Percentiles rank a stretch among this genome's conserved stretches.
Evolutionary conservation across 1,284 basidiomycete genomes (phyloP).

Genomic region (Tetrapyrgos nigripes): DNA sequence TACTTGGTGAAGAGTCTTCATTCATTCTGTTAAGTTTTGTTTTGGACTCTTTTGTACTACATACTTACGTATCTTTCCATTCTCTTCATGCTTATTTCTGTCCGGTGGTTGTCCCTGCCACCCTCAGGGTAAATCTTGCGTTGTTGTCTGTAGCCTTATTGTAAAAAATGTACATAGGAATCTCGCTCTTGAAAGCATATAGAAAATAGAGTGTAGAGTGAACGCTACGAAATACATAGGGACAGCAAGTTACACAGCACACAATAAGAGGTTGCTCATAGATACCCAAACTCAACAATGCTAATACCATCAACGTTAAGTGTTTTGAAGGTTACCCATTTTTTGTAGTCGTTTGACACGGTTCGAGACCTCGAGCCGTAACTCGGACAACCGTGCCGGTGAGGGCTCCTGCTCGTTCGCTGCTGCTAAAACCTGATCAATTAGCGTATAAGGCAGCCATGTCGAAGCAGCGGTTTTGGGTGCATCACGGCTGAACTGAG

Average conservation of each 20-base stretch:
- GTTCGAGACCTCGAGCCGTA: slow-evolving; percentile 63
- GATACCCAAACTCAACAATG: not conserved
- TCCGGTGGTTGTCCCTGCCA: too few species aligned
- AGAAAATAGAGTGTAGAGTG: not conserved
- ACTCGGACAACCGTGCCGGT: slow-evolving; percentile 48
- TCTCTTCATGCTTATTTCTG: too few species aligned
- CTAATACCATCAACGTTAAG: not conserved
- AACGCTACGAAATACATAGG: slow-evolving; percentile 3
- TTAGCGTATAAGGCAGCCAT: slow-evolving; percentile 85
- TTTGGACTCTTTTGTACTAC: slow-evolving; percentile 5
- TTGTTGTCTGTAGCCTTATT: slow-evolving; percentile 8
- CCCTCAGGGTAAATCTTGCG: not conserved
- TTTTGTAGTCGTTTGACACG: slow-evolving; percentile 72
- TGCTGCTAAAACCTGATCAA: slow-evolving; percentile 85
- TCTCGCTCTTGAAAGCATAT: not conserved
- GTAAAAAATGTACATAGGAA: not conserved
- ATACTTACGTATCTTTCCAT: not conserved
- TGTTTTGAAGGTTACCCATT: slow-evolving; percentile 37
- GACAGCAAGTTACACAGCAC: not conserved
- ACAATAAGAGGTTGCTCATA: not conserved
- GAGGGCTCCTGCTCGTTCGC: slow-evolving; percentile 55
- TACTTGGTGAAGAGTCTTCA: not conserved
- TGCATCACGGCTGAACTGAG: slow-evolving; percentile 59
- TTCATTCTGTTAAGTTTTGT: not conserved
- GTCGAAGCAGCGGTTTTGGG: slow-evolving; percentile 65